Evolutionary conservation across 23 red algal species (phyloP).

Genomic region (Chondrus crispus): DNA sequence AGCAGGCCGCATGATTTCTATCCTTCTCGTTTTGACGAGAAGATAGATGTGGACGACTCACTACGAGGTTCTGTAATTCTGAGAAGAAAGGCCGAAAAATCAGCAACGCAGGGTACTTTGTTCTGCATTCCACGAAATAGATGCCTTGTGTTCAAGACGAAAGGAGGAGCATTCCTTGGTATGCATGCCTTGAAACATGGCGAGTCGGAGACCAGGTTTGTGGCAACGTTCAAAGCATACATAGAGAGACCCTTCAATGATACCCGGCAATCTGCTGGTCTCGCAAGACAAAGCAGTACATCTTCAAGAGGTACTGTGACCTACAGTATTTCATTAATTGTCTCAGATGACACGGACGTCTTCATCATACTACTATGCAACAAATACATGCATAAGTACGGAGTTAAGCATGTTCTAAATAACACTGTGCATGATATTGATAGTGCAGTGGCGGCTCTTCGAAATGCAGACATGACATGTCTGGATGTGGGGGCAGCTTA

Average conservation of each 20-base stretch:
- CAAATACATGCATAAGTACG: too few relatives aligned
- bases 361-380: not conserved
- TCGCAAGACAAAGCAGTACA: not conserved
- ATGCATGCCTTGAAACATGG: not conserved
- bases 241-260: not conserved
- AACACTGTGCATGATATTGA: not conserved
- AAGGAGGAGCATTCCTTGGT: not conserved
- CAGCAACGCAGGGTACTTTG: not conserved
- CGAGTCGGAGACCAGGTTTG: not conserved
- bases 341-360: not conserved
- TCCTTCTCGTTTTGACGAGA: too few relatives aligned
- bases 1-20: too few relatives aligned
- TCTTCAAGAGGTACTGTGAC: not conserved
- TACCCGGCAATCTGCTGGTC: not conserved
- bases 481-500: not conserved
- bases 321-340: not conserved
- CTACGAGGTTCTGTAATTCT: too few relatives aligned
- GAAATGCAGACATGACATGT: not conserved
- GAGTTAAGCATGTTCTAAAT: not conserved
- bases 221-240: not conserved
- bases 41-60: too few relatives aligned
- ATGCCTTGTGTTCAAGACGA: not conserved
- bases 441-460: not conserved
- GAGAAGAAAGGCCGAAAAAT: too few relatives aligned
- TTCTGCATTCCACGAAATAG: not conserved